Conservation (phyloP, 208 protist genomes). For the Balamuthia mandrillaris region DNA sequence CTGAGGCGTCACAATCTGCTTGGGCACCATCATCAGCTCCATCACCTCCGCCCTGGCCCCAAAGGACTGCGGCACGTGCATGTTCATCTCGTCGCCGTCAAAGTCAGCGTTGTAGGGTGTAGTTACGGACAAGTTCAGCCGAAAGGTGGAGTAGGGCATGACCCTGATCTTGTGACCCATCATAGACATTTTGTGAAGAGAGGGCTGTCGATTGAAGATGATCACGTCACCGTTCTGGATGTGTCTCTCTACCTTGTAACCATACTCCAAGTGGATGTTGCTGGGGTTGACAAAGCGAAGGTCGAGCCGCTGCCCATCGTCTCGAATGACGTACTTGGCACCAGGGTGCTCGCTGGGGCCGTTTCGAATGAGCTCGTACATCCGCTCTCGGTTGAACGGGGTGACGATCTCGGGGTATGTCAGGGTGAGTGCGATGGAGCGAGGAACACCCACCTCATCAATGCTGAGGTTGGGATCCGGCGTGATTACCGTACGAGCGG, state of each 20-base stretch:
- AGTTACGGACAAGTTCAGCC: slow-evolving; percentile 97
- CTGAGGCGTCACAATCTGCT: slow-evolving; percentile 98
- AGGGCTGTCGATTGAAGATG: slow-evolving; percentile 99
- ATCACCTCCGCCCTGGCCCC: slow-evolving; percentile 69
- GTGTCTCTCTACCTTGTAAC: slow-evolving; percentile 93
- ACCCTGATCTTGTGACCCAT: slow-evolving; percentile 96
- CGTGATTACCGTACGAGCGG: slow-evolving; percentile 98
- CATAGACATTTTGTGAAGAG: slow-evolving; percentile 99
- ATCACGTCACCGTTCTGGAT: slow-evolving; percentile 97
- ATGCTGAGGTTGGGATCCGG: slow-evolving; percentile 95
- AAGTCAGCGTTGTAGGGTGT: slow-evolving; percentile 99
- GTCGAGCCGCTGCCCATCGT: slow-evolving; percentile 81
- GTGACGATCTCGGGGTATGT: slow-evolving; percentile 99
- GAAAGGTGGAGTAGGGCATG: slow-evolving; percentile 98
- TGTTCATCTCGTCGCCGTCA: slow-evolving; percentile 99
- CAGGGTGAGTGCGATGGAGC: slow-evolving; percentile 93
- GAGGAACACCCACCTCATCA: slow-evolving; percentile 97
- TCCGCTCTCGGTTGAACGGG: slow-evolving; percentile 84
- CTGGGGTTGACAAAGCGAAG: slow-evolving; percentile 78
- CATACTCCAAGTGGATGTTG: slow-evolving; percentile 84
- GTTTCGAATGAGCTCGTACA: slow-evolving; percentile 89
- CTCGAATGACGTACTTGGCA: slow-evolving; percentile 70
- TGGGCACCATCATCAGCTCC: slow-evolving; percentile 98
- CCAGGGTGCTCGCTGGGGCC: slow-evolving; percentile 92
- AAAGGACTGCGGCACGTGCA: slow-evolving; percentile 96